Percentiles rank a stretch among this genome's conserved stretches.
Evolutionary conservation across 176 grass and related monocot species (phyloP).

Genomic region (Puccinellia tenuiflora): DNA sequence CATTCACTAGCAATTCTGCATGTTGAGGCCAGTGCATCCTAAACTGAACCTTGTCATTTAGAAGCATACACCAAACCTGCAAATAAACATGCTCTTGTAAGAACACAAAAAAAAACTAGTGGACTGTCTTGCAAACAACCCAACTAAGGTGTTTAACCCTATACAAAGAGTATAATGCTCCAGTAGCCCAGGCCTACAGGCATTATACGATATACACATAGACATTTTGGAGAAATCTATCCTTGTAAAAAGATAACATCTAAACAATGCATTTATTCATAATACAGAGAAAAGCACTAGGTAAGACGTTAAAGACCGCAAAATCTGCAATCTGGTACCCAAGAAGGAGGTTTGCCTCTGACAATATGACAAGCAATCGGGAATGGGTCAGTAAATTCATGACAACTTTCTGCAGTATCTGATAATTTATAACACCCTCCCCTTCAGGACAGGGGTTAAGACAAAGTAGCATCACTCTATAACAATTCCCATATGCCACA

Average conservation of each 20-base stretch:
- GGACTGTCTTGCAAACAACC: neutral
- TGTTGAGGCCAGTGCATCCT: conserved; percentile 65
- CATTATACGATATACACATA: neutral
- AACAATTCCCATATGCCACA: neutral
- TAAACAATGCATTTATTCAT: neutral
- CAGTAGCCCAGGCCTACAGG: neutral
- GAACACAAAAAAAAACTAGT: neutral
- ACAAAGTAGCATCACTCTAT: neutral
- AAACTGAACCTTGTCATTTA: conserved; percentile 64
- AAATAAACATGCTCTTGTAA: conserved; percentile 1
- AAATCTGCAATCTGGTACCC: neutral
- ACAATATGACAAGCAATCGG: neutral
- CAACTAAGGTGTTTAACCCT: neutral
- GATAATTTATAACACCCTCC: neutral
- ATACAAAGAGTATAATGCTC: neutral
- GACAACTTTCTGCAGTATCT: neutral
- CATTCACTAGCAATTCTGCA: conserved; percentile 45
- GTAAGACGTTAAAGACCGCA: neutral
- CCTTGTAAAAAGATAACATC: neutral
- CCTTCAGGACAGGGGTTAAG: neutral
- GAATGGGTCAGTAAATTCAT: neutral
- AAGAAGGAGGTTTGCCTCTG: neutral
- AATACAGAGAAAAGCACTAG: neutral
- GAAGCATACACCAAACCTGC: conserved; percentile 58
- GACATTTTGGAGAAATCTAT: neutral